These are phyloP conservation scores for Calonectria pseudoturangicola DNA, from an alignment of 2,329 filamentous ascomycete genomes.

Conservation along the genomic window DNA sequence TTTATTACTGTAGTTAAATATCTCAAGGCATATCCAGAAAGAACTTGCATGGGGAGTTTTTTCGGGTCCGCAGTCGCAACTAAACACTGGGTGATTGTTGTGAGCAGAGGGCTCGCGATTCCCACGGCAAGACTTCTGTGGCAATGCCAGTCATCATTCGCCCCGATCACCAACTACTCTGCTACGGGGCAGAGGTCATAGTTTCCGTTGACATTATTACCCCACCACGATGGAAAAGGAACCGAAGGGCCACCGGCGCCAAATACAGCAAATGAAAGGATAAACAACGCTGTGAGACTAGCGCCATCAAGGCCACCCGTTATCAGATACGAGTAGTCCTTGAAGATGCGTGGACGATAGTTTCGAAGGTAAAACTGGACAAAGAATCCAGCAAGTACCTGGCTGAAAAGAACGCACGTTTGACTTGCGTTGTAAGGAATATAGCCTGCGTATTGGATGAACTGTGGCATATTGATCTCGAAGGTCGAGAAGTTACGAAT, in stretches of 20 bases:
- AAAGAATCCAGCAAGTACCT: slow-evolving; percentile 67
- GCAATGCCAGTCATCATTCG: neutral
- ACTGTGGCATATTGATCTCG: slow-evolving; percentile 72
- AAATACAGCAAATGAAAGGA: slow-evolving; percentile 74
- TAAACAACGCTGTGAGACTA: slow-evolving; percentile 68
- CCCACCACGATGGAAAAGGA: slow-evolving; percentile 73
- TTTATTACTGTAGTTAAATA: too few species aligned
- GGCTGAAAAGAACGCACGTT: slow-evolving; percentile 72
- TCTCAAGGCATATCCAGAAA: too few species aligned
- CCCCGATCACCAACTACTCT: slow-evolving; percentile 49
- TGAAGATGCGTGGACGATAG: slow-evolving; percentile 70
- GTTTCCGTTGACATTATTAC: slow-evolving; percentile 69
- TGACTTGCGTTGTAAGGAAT: slow-evolving; percentile 74
- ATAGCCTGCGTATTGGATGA: slow-evolving; percentile 72
- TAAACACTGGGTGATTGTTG: slow-evolving; percentile 21
- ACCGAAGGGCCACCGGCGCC: slow-evolving; percentile 66
- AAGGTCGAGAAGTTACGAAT: slow-evolving; percentile 63
- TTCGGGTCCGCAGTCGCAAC: slow-evolving; percentile 10
- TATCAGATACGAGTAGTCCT: slow-evolving; percentile 72
- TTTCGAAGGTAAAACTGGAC: slow-evolving; percentile 72
- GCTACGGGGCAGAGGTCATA: slow-evolving; percentile 68
- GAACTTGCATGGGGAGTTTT: neutral
- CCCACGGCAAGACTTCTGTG: neutral
- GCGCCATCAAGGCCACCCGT: slow-evolving; percentile 73
- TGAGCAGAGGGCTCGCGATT: neutral